Percentiles rank a stretch among this genome's conserved stretches.
These are phyloP conservation scores for Cryptosporidium tyzzeri DNA, from an alignment of 169 alveolate species.

Conservation along the genomic window DNA sequence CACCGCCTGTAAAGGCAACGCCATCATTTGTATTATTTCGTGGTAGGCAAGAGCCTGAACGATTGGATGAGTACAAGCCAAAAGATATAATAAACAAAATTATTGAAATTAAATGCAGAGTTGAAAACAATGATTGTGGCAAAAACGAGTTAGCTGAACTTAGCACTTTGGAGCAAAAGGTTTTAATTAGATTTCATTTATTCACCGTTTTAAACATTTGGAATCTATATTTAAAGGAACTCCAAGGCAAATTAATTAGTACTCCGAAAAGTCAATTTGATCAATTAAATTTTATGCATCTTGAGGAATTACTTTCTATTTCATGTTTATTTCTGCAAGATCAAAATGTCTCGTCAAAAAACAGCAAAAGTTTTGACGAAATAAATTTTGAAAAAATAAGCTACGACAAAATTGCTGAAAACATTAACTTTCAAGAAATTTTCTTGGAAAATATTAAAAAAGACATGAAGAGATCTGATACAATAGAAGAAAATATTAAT, in stretches of 20 bases:
- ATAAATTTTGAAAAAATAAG: not conserved
- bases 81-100: conserved; percentile 23
- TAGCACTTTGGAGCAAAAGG: not conserved
- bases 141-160: not conserved
- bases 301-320: not conserved
- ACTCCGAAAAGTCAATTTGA: not conserved
- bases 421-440: not conserved
- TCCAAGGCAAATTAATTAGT: not conserved
- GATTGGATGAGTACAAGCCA: conserved; percentile 61
- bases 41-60: conserved; percentile 18
- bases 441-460: not conserved
- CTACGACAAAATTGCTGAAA: not conserved
- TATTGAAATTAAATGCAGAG: not conserved
- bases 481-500: conserved; percentile 58
- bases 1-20: conserved; percentile 33
- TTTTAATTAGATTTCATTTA: conserved; percentile 48
- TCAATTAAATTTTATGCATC: not conserved
- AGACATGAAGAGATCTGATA: conserved; percentile 64
- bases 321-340: not conserved
- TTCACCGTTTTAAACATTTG: conserved; percentile 14
- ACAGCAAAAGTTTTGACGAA: not conserved
- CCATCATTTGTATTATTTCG: conserved; percentile 62
- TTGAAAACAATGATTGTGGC: not conserved
- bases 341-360: not conserved
- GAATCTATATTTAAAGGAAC: conserved; percentile 16